Conservation (phyloP, 805 yeast genomes). For the Metschnikowia proteae region DNA sequence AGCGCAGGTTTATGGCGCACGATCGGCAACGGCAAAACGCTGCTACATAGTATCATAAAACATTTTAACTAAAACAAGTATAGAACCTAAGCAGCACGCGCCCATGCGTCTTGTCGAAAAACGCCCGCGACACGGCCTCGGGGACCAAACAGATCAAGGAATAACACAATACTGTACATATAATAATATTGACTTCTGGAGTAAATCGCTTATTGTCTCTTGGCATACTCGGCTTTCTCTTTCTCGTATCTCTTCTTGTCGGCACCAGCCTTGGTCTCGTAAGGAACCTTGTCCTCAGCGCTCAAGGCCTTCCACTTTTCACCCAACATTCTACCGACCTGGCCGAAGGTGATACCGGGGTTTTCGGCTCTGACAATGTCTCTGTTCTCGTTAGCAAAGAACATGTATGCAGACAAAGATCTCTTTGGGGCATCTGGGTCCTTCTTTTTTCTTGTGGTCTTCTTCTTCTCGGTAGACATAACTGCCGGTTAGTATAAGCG, state of each 20-base stretch:
- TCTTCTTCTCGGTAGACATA: conserved; percentile 39
- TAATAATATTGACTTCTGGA: conserved; percentile 5
- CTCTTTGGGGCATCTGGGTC: conserved; percentile 99
- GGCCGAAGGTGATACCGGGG: conserved; percentile 92
- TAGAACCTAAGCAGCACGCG: conserved; percentile 1
- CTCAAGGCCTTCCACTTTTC: conserved; percentile 93
- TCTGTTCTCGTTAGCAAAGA: conserved; percentile 96
- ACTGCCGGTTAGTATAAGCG: conserved; percentile 10
- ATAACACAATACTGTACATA: conserved; percentile 15
- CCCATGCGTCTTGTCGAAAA: conserved; percentile 4
- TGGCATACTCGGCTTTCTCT: conserved; percentile 83
- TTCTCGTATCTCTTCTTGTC: conserved; percentile 98
- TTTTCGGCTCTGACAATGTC: conserved; percentile 92
- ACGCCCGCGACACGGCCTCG: neutral
- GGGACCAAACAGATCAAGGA: conserved; percentile 5
- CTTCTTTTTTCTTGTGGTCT: conserved; percentile 46
- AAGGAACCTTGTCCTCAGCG: conserved; percentile 81
- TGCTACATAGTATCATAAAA: neutral
- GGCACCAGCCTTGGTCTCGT: conserved; percentile 87
- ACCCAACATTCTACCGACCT: conserved; percentile 92
- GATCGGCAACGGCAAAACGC: too few species aligned
- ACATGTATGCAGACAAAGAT: conserved; percentile 97
- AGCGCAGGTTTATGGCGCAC: too few species aligned
- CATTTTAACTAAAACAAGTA: conserved; percentile 4
- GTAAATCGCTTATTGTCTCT: conserved; percentile 26